phyloP scores from a whole-genome alignment of 2,329 filamentous ascomycete genomes.

The Colletotrichum lentis region DNA sequence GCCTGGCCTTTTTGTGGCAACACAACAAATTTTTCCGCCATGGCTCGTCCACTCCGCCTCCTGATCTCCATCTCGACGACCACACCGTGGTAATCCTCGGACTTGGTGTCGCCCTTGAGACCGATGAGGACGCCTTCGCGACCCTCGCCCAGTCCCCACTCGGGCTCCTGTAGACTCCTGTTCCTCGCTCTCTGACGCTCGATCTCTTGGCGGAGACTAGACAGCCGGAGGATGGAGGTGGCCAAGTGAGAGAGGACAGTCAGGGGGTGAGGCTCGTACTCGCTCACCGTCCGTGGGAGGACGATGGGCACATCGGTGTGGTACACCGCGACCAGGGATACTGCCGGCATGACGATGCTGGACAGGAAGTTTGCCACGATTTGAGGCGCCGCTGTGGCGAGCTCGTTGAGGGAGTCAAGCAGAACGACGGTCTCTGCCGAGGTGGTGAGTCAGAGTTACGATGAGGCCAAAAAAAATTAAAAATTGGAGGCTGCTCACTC shows the following conservation, averaged over 20 bases:
- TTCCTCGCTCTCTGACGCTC: conserved; percentile 78
- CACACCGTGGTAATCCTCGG: conserved; percentile 55
- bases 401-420: conserved; percentile 79
- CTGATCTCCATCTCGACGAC: conserved; percentile 88
- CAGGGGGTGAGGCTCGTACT: conserved; percentile 74
- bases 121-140: conserved; percentile 82
- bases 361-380: conserved; percentile 75
- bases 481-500: conserved; percentile 54
- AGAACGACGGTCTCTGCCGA: conserved; percentile 74
- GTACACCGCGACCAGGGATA: conserved; percentile 80
- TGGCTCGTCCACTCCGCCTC: conserved; percentile 79
- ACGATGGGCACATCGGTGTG: conserved; percentile 79
- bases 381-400: conserved; percentile 63
- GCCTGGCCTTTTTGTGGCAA: conserved; percentile 42
- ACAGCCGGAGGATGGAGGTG: conserved; percentile 81
- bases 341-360: conserved; percentile 69
- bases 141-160: conserved; percentile 79
- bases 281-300: conserved; percentile 53
- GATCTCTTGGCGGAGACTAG: conserved; percentile 77
- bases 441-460: conserved; percentile 29
- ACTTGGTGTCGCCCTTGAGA: conserved; percentile 60
- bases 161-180: conserved; percentile 76
- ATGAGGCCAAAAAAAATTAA: background rate
- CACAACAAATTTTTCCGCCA: conserved; percentile 72
- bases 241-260: conserved; percentile 82